Conservation (phyloP, 345 rosid genomes). For the Brassica juncea region DNA sequence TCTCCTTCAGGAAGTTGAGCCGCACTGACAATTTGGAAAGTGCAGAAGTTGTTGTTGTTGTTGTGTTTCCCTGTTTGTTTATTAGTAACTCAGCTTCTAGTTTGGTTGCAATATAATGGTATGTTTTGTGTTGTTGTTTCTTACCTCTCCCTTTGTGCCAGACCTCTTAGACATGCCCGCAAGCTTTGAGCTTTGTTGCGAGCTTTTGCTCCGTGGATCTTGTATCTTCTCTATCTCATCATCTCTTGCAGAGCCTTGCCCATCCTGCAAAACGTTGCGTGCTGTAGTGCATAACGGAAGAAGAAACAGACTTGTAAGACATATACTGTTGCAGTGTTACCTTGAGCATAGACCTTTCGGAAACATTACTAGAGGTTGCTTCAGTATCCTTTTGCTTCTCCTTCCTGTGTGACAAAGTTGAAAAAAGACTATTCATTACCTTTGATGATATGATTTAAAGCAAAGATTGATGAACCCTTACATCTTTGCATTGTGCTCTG, state of each 20-base stretch:
- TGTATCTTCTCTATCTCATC: slow-evolving; percentile 45
- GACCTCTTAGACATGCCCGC: slow-evolving; percentile 58
- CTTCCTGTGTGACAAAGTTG: slow-evolving; percentile 49
- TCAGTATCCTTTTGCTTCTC: slow-evolving; percentile 49
- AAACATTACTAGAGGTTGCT: slow-evolving; percentile 33
- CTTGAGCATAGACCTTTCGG: slow-evolving; percentile 56
- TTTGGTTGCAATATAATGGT: neutral
- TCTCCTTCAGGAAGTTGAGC: slow-evolving; percentile 84
- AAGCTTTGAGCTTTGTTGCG: slow-evolving; percentile 48
- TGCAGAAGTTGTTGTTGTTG: slow-evolving; percentile 54
- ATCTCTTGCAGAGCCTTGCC: slow-evolving; percentile 38
- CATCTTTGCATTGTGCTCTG: slow-evolving; percentile 47
- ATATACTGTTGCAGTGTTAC: slow-evolving; percentile 38
- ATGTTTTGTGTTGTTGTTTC: slow-evolving; percentile 11
- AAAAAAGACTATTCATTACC: slow-evolving; percentile 15
- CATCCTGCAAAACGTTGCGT: slow-evolving; percentile 42
- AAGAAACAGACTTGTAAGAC: neutral
- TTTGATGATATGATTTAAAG: slow-evolving; percentile 3
- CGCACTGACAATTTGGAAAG: slow-evolving; percentile 74
- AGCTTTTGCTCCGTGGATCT: slow-evolving; percentile 45
- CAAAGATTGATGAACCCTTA: slow-evolving; percentile 38
- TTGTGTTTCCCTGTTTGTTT: slow-evolving; percentile 53
- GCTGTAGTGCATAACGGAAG: neutral
- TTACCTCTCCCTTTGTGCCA: slow-evolving; percentile 71
- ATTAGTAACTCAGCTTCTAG: slow-evolving; percentile 13